These are phyloP conservation scores for Spathaspora gorwiae DNA, from an alignment of 805 yeast species.

Conservation along the genomic window DNA sequence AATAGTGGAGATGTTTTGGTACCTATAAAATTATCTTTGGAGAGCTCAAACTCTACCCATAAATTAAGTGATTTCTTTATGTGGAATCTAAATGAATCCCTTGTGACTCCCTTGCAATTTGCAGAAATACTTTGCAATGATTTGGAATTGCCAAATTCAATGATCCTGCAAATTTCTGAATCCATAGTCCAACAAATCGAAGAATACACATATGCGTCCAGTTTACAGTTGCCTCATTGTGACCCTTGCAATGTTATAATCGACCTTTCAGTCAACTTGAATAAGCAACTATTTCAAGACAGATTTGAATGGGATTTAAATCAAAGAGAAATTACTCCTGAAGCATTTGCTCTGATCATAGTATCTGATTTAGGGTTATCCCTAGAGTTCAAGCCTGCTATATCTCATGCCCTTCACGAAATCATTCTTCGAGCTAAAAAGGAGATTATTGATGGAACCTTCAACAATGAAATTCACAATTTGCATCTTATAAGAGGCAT, in stretches of 20 bases:
- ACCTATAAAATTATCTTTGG: conserved; percentile 65
- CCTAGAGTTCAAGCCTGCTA: conserved; percentile 84
- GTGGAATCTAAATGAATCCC: conserved; percentile 67
- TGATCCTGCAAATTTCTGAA: conserved; percentile 59
- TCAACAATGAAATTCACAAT: conserved; percentile 39
- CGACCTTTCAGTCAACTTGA: conserved; percentile 75
- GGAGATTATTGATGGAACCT: conserved; percentile 66
- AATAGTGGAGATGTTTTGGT: conserved; percentile 44
- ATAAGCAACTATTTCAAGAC: conserved; percentile 82
- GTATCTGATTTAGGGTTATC: conserved; percentile 81
- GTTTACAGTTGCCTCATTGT: conserved; percentile 55
- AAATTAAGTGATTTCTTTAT: conserved; percentile 60
- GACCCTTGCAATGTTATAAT: conserved; percentile 70
- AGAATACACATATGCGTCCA: conserved; percentile 61
- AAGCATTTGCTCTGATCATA: conserved; percentile 73
- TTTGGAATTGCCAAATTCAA: conserved; percentile 67
- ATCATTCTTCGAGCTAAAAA: conserved; percentile 68
- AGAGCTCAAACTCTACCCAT: conserved; percentile 46
- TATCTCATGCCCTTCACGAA: conserved; percentile 83
- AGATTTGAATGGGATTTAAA: conserved; percentile 89
- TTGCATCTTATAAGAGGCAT: conserved; percentile 40
- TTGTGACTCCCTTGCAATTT: conserved; percentile 67
- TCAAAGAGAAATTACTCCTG: conserved; percentile 61
- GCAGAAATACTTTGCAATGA: conserved; percentile 78
- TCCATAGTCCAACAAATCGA: conserved; percentile 79